Evolutionary conservation across 2,329 filamentous ascomycete species (phyloP).

Genomic region (Eurotiales sp.): DNA sequence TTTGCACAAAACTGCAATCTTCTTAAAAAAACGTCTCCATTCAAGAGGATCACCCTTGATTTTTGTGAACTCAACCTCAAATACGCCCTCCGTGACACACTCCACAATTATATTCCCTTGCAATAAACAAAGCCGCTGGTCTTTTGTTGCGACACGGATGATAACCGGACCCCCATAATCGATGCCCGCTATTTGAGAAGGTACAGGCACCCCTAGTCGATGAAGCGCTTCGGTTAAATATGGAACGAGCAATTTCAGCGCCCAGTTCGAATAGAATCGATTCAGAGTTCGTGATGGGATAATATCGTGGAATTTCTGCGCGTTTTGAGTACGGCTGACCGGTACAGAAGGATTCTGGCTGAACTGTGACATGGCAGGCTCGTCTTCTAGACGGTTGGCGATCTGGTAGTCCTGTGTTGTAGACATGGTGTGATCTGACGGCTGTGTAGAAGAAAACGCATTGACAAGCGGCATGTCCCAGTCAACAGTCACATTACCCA

Average conservation of each 20-base stretch:
- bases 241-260: constrained; percentile 70
- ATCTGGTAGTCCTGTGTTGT: constrained; percentile 39
- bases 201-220: constrained; percentile 75
- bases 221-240: constrained; percentile 78
- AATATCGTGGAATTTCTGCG: constrained; percentile 84
- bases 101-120: constrained; percentile 45
- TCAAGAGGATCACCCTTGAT: constrained; percentile 92
- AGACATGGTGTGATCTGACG: constrained; percentile 33
- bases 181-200: constrained; percentile 43
- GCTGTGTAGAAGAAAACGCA: constrained; percentile 46
- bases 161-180: constrained; percentile 52
- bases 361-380: constrained; percentile 83
- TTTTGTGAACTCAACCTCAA: constrained; percentile 90
- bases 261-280: constrained; percentile 83
- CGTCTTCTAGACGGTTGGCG: constrained; percentile 69
- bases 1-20: constrained; percentile 80
- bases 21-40: constrained; percentile 97
- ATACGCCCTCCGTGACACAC: constrained; percentile 54
- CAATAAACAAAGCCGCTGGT: constrained; percentile 48
- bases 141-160: constrained; percentile 69
- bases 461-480: constrained; percentile 71
- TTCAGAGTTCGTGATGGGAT: constrained; percentile 82
- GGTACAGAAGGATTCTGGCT: constrained; percentile 73
- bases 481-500: constrained; percentile 73
- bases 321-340: constrained; percentile 81